phyloP scores from a whole-genome alignment of 345 rosid genomes.

The Populus deltoides region DNA sequence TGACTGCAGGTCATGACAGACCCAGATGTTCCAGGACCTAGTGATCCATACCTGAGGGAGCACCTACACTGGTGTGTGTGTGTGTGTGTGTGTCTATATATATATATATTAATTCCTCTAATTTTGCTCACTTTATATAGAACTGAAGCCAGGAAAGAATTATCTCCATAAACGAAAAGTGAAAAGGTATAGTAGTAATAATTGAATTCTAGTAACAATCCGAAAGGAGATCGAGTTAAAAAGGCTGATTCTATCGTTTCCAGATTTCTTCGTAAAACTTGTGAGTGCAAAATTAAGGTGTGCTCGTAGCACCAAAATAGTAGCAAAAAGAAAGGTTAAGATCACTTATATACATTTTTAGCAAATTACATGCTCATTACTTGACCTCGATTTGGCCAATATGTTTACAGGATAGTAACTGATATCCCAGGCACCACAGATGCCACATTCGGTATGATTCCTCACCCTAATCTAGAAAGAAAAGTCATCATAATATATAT shows the following conservation, averaged over 20 bases:
- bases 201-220: neutral
- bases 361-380: neutral
- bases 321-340: neutral
- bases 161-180: neutral
- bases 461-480: neutral
- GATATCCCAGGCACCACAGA: constrained; percentile 98
- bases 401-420: constrained; percentile 67
- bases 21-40: constrained; percentile 98
- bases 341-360: neutral
- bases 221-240: neutral
- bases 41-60: constrained; percentile 92
- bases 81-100: too few relatives aligned
- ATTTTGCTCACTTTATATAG: neutral
- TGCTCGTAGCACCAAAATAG: neutral
- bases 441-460: constrained; percentile 71
- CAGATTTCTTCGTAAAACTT: neutral
- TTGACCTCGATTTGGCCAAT: constrained; percentile 18
- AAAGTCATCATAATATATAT: neutral
- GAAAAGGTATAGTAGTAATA: neutral
- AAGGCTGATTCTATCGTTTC: neutral
- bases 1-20: constrained; percentile 81
- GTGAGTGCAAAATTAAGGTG: neutral
- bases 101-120: neutral
- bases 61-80: constrained; percentile 97
- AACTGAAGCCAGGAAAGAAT: neutral